phyloP scores from a whole-genome alignment of 257 asterid genomes.

The Solanum phureja region DNA sequence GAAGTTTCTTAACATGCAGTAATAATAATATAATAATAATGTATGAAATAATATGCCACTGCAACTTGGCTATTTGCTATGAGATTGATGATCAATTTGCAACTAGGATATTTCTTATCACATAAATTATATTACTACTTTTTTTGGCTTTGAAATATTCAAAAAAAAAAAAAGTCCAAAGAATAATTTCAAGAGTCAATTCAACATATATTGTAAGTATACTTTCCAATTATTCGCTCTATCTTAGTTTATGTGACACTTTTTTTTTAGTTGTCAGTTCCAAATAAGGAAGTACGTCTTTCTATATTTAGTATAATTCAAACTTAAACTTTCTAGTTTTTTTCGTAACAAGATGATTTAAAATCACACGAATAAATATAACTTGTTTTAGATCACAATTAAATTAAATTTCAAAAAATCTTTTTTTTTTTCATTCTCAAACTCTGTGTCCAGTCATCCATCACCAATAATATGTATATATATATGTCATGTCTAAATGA shows the following conservation, averaged over 20 bases:
- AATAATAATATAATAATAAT: too few species aligned
- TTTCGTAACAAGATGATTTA: neutral
- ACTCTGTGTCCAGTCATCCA: neutral
- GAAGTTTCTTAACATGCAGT: neutral
- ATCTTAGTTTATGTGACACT: neutral
- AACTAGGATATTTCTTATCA: neutral
- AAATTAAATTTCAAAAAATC: too few species aligned
- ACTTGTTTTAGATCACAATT: neutral
- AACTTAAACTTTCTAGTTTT: neutral
- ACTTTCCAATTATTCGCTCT: neutral
- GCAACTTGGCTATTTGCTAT: neutral
- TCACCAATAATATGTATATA: neutral
- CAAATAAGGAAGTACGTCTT: accelerated
- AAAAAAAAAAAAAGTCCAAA: neutral
- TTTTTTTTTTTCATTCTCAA: too few species aligned
- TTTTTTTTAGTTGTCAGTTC: neutral
- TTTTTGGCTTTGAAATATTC: neutral
- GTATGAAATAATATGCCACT: too few species aligned
- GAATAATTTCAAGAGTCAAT: neutral
- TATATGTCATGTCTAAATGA: neutral
- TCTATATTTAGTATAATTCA: neutral
- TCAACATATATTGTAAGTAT: neutral
- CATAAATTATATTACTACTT: neutral
- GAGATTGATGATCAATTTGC: neutral
- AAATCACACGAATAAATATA: neutral